Conservation (phyloP, 2,329 filamentous ascomycete species). For the Talaromyces islandicus region DNA sequence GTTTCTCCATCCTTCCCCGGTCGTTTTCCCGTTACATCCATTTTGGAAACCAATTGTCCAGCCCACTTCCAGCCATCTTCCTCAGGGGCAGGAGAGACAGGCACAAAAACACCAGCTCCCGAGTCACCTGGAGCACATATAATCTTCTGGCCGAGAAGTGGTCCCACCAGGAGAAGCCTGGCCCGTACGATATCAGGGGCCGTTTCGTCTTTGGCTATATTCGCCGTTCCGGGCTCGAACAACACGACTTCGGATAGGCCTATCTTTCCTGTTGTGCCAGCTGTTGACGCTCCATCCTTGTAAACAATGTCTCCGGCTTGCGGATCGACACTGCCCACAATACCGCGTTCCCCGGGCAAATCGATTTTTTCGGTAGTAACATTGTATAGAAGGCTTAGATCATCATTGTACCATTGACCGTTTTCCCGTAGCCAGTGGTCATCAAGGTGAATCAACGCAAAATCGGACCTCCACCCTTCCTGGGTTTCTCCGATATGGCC, state of each 20-base stretch:
- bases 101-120: conserved; percentile 6
- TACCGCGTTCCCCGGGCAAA: conserved; percentile 4
- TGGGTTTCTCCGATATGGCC: conserved; percentile 3
- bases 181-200: neutral
- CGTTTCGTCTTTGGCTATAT: too few species aligned
- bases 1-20: too few species aligned
- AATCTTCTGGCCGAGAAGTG: neutral
- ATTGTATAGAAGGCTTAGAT: neutral
- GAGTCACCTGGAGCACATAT: conserved; percentile 4
- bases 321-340: neutral
- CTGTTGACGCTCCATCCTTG: conserved; percentile 7
- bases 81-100: neutral
- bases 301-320: conserved; percentile 4
- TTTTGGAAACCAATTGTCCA: conserved; percentile 6
- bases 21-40: neutral
- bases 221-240: neutral
- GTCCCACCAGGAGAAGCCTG: neutral
- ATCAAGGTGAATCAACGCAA: conserved; percentile 4
- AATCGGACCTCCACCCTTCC: conserved; percentile 4
- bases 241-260: conserved; percentile 1
- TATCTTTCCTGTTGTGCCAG: conserved; percentile 2
- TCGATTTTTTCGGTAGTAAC: neutral
- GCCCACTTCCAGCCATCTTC: conserved; percentile 5
- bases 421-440: conserved; percentile 2
- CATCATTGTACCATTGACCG: neutral